Evolutionary conservation across 169 alveolate genomes (phyloP).

Genomic region (Fabrea salina): DNA sequence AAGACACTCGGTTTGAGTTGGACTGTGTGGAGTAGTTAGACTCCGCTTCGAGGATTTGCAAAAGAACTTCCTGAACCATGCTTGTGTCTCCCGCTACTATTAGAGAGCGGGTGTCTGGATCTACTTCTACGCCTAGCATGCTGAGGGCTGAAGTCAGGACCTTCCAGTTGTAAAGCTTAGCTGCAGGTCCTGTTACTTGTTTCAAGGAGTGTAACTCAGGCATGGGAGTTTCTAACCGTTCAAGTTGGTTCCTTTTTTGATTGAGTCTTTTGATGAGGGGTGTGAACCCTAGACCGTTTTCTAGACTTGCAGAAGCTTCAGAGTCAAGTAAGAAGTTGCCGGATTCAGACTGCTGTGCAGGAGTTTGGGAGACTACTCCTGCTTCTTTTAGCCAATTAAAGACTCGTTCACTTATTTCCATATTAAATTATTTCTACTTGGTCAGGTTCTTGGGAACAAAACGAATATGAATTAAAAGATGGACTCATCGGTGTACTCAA

Average conservation of each 20-base stretch:
- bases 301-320: background rate
- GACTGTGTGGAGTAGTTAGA: background rate
- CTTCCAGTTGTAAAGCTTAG: slow-evolving; percentile 69
- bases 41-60: slow-evolving; percentile 29
- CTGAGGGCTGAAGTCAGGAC: slow-evolving; percentile 36
- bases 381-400: background rate
- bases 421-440: too few relatives aligned
- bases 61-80: slow-evolving; percentile 50
- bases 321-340: background rate
- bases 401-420: slow-evolving; percentile 12
- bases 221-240: slow-evolving; percentile 18
- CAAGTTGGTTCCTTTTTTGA: background rate
- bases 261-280: slow-evolving; percentile 17
- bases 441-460: too few relatives aligned
- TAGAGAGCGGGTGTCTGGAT: slow-evolving; percentile 52
- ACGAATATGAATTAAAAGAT: too few relatives aligned
- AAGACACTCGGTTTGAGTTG: background rate
- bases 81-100: slow-evolving; percentile 66
- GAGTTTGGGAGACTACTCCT: background rate
- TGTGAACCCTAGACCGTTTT: slow-evolving; percentile 17
- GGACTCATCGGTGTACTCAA: too few relatives aligned
- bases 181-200: slow-evolving; percentile 39
- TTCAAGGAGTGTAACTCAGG: slow-evolving; percentile 21
- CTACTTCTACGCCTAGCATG: slow-evolving; percentile 38
- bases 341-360: background rate